Evolutionary conservation across 768 basidiomycete species (phyloP).

Genomic region (Hirschioporus abietinus): DNA sequence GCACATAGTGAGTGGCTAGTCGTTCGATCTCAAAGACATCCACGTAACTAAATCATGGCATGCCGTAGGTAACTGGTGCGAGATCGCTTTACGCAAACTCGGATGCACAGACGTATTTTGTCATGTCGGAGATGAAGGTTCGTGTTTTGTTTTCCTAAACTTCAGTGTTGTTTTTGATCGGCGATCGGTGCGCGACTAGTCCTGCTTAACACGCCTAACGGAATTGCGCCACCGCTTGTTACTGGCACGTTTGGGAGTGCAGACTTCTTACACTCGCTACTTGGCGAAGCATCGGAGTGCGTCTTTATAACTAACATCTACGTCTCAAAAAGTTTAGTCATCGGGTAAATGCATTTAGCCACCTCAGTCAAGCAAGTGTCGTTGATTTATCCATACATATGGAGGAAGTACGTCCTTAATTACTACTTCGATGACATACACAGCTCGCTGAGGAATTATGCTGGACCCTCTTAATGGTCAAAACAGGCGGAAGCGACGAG

Average conservation of each 20-base stretch:
- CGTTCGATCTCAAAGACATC: background rate
- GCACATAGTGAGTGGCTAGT: constrained; percentile 39
- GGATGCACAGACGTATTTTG: constrained; percentile 70
- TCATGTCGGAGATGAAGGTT: constrained; percentile 67
- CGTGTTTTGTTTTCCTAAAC: background rate
- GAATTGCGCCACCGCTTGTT: constrained; percentile 54
- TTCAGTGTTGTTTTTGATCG: constrained; percentile 2
- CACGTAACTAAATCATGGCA: background rate
- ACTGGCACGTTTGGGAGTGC: constrained; percentile 66
- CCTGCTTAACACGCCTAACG: constrained; percentile 46
- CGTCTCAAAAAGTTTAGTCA: background rate
- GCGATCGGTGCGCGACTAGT: constrained; percentile 10
- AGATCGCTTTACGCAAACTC: constrained; percentile 63
- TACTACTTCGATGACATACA: background rate
- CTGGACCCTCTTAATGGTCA: background rate
- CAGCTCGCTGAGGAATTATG: background rate
- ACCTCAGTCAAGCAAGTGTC: constrained; percentile 56
- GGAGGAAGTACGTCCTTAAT: constrained; percentile 24
- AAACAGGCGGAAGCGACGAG: constrained; percentile 16
- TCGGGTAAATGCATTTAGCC: constrained; percentile 27
- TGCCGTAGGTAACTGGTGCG: constrained; percentile 61
- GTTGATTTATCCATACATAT: constrained; percentile 52
- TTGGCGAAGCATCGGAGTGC: constrained; percentile 63
- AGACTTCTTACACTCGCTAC: constrained; percentile 61
- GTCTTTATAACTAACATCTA: constrained; percentile 14